Evolutionary conservation across 129 eudicot genomes (phyloP), one percentile per base, ranked within the genome.

Genomic region (Artemisia annua): DNA sequence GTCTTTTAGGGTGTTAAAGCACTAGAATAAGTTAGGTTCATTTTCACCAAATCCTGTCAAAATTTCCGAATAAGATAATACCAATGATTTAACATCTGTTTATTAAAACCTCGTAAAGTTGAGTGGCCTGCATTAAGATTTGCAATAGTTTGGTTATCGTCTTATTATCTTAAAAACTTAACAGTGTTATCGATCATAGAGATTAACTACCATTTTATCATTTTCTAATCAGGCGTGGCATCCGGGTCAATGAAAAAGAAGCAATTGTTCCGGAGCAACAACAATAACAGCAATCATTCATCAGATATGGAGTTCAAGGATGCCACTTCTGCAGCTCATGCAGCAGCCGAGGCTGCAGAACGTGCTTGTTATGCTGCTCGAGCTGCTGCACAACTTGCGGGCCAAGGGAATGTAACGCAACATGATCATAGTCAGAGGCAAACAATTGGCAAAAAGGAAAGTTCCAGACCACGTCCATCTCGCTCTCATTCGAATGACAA

Each of bases 321-420:
- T 83, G 98, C 98, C 4, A 82, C 87, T n/a, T 87, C 98, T 61
- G 98, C 98, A 49, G 98, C 98, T 71, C 96, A 87, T 64, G 97
- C 97, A 24, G 98, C 98, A 74, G 97, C 97, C 10, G 97, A 85
- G 82, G 81, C 92, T 65, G 97, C 98, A 63, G 97, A 87, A 76
- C 87, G 83, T n/a, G 98, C 98, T 52, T 90, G 98, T 75, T 74
- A 80, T 74, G 98, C 98, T 19, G 97, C 97, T 74, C 82, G 91
- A 79, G 98, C 98, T 49, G 98, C 98, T 70, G 97, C 92, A 32
- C 89, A 83, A 68, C 83, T 87, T 68, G 79, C 98, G 3, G 86
- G 80, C 61, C 84, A 74, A 54, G 87, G 57, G 61, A n/a, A n/a
- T n/a, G n/a, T n/a, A n/a, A n/a, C n/a, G n/a, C n/a, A n/a, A n/a